Evolutionary conservation across 352 stramenopile species (phyloP).

Genomic region (Globisporangium canariense): DNA sequence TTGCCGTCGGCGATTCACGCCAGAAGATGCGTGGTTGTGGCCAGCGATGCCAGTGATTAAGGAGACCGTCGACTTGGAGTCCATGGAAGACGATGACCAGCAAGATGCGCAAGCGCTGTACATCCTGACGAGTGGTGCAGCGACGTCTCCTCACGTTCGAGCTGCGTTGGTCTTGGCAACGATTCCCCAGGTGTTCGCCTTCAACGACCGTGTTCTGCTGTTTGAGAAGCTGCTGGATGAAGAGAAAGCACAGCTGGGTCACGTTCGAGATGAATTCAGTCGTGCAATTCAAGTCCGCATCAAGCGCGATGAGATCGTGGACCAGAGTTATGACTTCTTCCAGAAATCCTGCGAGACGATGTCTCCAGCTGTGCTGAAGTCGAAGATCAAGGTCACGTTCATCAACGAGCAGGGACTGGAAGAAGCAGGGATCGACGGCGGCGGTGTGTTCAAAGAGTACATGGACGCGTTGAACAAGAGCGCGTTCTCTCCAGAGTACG

Average conservation of each 20-base stretch:
- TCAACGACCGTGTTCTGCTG: slow-evolving; percentile 67
- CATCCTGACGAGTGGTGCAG: slow-evolving; percentile 36
- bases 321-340: slow-evolving; percentile 88
- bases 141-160: slow-evolving; percentile 32
- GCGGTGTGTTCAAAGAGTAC: slow-evolving; percentile 98
- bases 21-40: slow-evolving; percentile 59
- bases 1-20: slow-evolving; percentile 45
- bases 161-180: slow-evolving; percentile 60
- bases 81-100: slow-evolving; percentile 54
- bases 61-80: slow-evolving; percentile 59
- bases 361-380: slow-evolving; percentile 78
- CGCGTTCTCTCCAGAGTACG: slow-evolving; percentile 85
- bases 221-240: slow-evolving; percentile 73
- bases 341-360: slow-evolving; percentile 44
- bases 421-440: slow-evolving; percentile 96
- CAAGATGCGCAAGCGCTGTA: slow-evolving; percentile 43
- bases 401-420: slow-evolving; percentile 92
- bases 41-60: slow-evolving; percentile 62
- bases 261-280: slow-evolving; percentile 60
- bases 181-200: slow-evolving; percentile 79
- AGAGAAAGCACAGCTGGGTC: slow-evolving; percentile 43
- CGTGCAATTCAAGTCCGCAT: slow-evolving; percentile 56
- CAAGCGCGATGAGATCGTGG: slow-evolving; percentile 83
- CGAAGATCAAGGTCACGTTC: slow-evolving; percentile 89
- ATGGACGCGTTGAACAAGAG: slow-evolving; percentile 87